Evolutionary conservation across 495 filamentous ascomycete genomes (phyloP).

Genomic region (Amorphotheca resinae): DNA sequence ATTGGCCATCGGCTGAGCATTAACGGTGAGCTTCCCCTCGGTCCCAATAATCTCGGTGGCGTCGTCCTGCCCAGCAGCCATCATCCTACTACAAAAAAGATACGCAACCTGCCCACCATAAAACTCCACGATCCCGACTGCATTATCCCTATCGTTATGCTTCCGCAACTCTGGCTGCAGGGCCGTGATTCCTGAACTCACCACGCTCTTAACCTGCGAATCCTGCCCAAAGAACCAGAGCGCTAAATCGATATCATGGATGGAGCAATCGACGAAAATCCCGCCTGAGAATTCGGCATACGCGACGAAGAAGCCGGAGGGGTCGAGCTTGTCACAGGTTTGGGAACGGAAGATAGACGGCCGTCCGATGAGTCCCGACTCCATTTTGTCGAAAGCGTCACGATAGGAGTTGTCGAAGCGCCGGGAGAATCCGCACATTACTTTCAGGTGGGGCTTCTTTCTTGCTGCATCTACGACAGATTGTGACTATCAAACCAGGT

Average conservation of each 20-base stretch:
- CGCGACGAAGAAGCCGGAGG: constrained; percentile 41
- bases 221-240: constrained; percentile 45
- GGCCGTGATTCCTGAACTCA: constrained; percentile 43
- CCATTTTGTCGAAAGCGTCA: constrained; percentile 34
- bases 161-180: constrained; percentile 47
- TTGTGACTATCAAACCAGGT: constrained; percentile 30
- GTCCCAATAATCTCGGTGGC: constrained; percentile 54
- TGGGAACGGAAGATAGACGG: constrained; percentile 42
- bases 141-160: constrained; percentile 50
- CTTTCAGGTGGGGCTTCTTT: constrained; percentile 38
- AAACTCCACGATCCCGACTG: constrained; percentile 52
- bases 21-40: constrained; percentile 45
- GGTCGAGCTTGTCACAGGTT: constrained; percentile 46
- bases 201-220: constrained; percentile 35
- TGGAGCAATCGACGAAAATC: constrained; percentile 44
- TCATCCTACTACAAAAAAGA: constrained; percentile 48
- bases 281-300: constrained; percentile 44
- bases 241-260: constrained; percentile 46
- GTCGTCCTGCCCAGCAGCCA: constrained; percentile 52
- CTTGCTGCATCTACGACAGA: constrained; percentile 37
- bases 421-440: constrained; percentile 48
- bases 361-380: constrained; percentile 35
- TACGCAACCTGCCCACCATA: constrained; percentile 47
- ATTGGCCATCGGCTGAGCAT: constrained; percentile 37
- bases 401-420: constrained; percentile 46